Evolutionary conservation across 768 basidiomycete genomes (phyloP), one percentile per base, ranked within the genome.

Genomic region (Candolleomyces aberdarensis): DNA sequence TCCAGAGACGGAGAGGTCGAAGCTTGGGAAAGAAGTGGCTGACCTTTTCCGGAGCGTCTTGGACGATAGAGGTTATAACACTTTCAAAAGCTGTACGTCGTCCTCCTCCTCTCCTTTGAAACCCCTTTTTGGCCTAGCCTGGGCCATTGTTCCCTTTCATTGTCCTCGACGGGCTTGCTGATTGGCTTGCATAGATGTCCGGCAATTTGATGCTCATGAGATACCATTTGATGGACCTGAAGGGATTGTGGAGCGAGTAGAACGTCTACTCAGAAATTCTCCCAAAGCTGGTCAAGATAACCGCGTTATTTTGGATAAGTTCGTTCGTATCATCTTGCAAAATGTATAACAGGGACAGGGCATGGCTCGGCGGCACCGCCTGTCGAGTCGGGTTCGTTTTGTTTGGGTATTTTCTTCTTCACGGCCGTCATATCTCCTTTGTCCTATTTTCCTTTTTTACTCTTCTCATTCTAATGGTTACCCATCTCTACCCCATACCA

Each of bases 181-280:
- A 41, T 40, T 17, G 19, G 19, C 36, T 59, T 64, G 36, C 26
- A 7, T 63, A 91, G 89, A 89, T 73, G 86, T 91, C 15, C 85
- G 85, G 69, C 84, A 84, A 62, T 92, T 88, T 67, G 90, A 92
- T 69, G 86, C 85, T 19, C 83, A 87, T 62, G 78, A 83, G 47
- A 91, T 92, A 51, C 86, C 88, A 3, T 85, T 92, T 54, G 88
- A 92, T 60, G 90, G 90, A 15, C 83, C 88, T 11, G 78, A 76
- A 36, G 91, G 91, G 20, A 84, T 92, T 46, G 76, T 91, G n/a
- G 68, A 78, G 29, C 83, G 82, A 47, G 85, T 90, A 6, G 83
- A 85, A 66, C 78, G 79, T 49, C 76, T 92, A 41, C 77, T 92
- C 57, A 76, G 76, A 53, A 74, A 75, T 48, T 76, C 85, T 5